Base-by-base conservation (phyloP, 2,329 filamentous ascomycete species). In the Catunica adiposa region DNA sequence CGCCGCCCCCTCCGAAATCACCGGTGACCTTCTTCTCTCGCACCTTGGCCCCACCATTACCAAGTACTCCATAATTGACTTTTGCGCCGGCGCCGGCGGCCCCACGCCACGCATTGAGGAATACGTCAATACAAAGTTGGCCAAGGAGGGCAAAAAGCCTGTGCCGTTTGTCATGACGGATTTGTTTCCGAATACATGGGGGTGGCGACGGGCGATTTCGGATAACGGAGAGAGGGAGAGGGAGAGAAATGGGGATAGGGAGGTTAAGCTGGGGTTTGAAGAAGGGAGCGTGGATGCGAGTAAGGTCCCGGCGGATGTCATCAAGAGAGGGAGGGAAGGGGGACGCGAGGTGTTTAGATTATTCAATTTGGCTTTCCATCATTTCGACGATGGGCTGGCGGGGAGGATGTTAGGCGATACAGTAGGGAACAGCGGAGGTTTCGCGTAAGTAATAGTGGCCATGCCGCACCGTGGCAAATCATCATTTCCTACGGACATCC, bases 351-450 rank as follows among this genome's bases (percentile, higher is more conserved):
- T 85, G 22, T 83, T 87, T 64, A 73, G 84, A 3, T 68, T 88
- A 52, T 89, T 85, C 66, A 85, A 83, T 64, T 71, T 87, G 1
- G 78, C 83, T 1, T 89, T 89, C 63, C 85, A 89, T 66, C 84
- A 89, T 68, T 89, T 89, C 61, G 75, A 80, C 59, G 81, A 88
- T 62, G 67, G 68, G 3, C 66, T 80, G 17, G 84, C 82, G 0
- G 68, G 65, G 25, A 71, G 72, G 7, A 82, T 87, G 29, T 65
- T 89, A 31, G 71, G 71, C 54, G 80, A 84, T 64, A 83, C 82
- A 0, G 66, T 86, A 38, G 71, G 78, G 61, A 84, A 77, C 0
- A 76, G 78, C 54, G 75, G 84, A 59, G 83, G 78, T 0, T 82
- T 87, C 61, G 82, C 75, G 59, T 60, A 46, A 56, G 59, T 56